These are phyloP conservation scores for Albatrellus ellisii DNA, from an alignment of 768 basidiomycete species.

Conservation along the genomic window DNA sequence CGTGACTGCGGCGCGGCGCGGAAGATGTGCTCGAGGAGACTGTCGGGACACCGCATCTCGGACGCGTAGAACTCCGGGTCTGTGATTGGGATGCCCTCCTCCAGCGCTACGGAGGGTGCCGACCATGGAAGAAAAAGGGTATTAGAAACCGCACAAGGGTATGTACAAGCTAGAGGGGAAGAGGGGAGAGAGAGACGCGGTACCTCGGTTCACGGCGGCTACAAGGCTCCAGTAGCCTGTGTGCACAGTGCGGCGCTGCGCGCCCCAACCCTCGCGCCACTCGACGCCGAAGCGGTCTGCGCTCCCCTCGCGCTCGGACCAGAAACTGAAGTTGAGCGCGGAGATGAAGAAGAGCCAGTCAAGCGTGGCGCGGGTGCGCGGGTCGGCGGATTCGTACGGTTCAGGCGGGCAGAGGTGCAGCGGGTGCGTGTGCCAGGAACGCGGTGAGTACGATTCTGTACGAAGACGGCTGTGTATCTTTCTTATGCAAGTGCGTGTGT, in stretches of 20 bases:
- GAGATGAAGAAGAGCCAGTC: slow-evolving; percentile 88
- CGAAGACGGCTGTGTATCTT: slow-evolving; percentile 54
- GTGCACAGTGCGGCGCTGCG: slow-evolving; percentile 35
- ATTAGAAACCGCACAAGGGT: too few relatives aligned
- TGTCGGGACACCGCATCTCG: slow-evolving; percentile 56
- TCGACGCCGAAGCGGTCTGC: slow-evolving; percentile 61
- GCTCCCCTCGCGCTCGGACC: slow-evolving; percentile 49
- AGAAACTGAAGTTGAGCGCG: slow-evolving; percentile 79
- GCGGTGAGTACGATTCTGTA: slow-evolving; percentile 58
- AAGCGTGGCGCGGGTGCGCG: slow-evolving; percentile 30
- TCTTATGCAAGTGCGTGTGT: neutral
- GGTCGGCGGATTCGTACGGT: slow-evolving; percentile 39
- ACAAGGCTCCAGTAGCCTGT: slow-evolving; percentile 86
- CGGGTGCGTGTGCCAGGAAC: slow-evolving; percentile 68
- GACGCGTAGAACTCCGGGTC: slow-evolving; percentile 71
- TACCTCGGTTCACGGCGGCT: slow-evolving; percentile 74
- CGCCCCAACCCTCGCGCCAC: slow-evolving; percentile 57
- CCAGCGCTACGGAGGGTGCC: slow-evolving; percentile 41
- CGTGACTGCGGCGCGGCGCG: slow-evolving; percentile 39
- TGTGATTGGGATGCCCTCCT: slow-evolving; percentile 64
- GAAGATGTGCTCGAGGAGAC: slow-evolving; percentile 56
- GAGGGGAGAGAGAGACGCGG: too few relatives aligned
- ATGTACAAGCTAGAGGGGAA: too few relatives aligned
- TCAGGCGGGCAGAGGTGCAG: slow-evolving; percentile 66
- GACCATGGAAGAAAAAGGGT: too few relatives aligned